A percentile compares a stretch with the other conserved stretches of the same genome.
Evolutionary conservation across 1,284 basidiomycete species (phyloP).

Genomic region (Agroathelia rolfsii): DNA sequence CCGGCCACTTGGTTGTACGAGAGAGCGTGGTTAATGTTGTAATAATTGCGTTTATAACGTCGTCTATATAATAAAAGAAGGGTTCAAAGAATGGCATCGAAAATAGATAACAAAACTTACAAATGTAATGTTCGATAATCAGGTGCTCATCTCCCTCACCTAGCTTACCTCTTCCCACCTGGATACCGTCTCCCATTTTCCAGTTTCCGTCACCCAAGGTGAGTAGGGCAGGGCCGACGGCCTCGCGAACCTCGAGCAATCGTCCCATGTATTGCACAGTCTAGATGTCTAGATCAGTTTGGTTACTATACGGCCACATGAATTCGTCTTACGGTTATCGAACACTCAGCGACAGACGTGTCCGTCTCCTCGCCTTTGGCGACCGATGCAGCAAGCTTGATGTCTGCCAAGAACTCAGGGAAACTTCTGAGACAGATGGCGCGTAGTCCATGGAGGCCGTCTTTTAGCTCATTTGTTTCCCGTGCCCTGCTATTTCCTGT

Average conservation of each 20-base stretch:
- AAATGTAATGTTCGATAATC: constrained; percentile 64
- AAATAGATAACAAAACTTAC: constrained; percentile 29
- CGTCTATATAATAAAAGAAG: constrained; percentile 33
- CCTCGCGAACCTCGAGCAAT: constrained; percentile 56
- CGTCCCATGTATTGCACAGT: constrained; percentile 58
- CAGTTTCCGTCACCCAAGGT: constrained; percentile 76
- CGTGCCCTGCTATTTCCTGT: constrained; percentile 16
- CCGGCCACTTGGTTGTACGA: constrained; percentile 50
- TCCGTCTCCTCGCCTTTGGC: constrained; percentile 39
- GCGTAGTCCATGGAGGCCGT: constrained; percentile 52
- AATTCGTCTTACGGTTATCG: constrained; percentile 37
- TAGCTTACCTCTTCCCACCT: constrained; percentile 38
- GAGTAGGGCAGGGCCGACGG: constrained; percentile 51
- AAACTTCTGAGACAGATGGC: constrained; percentile 67
- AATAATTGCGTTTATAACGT: constrained; percentile 54
- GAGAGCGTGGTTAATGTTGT: constrained; percentile 51
- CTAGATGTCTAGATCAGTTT: constrained; percentile 24
- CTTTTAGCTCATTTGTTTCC: constrained; percentile 60
- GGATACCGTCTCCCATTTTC: constrained; percentile 77
- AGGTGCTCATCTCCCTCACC: constrained; percentile 46
- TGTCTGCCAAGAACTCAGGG: constrained; percentile 68
- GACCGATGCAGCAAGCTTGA: constrained; percentile 49
- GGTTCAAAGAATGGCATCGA: constrained; percentile 3
- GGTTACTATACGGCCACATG: constrained; percentile 1
- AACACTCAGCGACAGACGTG: constrained; percentile 55